These are phyloP conservation scores for Fonsecaea nubica DNA, from an alignment of 2,329 filamentous ascomycete genomes.

Conservation along the genomic window DNA sequence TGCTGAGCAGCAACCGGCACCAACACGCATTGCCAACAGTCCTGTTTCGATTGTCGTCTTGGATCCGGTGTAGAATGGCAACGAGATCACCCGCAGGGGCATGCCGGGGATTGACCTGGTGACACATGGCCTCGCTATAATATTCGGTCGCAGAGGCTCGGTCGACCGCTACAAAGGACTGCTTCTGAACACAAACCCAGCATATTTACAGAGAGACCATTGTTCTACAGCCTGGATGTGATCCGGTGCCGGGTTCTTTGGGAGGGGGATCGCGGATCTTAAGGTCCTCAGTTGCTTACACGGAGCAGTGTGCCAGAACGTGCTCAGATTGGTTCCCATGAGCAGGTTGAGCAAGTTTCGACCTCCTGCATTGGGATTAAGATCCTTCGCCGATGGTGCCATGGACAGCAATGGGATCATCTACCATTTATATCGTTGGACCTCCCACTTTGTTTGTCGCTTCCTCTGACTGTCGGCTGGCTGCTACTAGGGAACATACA, in stretches of 20 bases:
- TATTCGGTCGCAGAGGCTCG: neutral
- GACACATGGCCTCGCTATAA: neutral
- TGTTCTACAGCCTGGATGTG: neutral
- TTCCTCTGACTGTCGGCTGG: neutral
- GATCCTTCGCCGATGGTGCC: neutral
- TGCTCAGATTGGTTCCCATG: conserved; percentile 1
- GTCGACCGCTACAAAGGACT: neutral
- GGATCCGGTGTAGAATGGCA: neutral
- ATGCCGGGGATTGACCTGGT: neutral
- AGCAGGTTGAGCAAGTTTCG: neutral
- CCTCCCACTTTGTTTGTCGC: neutral
- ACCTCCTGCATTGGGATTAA: neutral
- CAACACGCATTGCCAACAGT: neutral
- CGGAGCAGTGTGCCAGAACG: neutral
- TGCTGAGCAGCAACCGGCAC: neutral
- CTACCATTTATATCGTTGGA: neutral
- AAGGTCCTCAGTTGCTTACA: neutral
- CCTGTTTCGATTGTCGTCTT: neutral
- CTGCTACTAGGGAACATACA: neutral
- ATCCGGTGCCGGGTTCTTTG: neutral
- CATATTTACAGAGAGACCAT: neutral
- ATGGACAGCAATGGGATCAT: neutral
- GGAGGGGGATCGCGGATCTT: neutral
- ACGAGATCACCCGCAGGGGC: neutral
- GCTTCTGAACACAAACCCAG: neutral